phyloP scores from a whole-genome alignment of 148 eudicot genomes.

The Arbutus unedo region DNA sequence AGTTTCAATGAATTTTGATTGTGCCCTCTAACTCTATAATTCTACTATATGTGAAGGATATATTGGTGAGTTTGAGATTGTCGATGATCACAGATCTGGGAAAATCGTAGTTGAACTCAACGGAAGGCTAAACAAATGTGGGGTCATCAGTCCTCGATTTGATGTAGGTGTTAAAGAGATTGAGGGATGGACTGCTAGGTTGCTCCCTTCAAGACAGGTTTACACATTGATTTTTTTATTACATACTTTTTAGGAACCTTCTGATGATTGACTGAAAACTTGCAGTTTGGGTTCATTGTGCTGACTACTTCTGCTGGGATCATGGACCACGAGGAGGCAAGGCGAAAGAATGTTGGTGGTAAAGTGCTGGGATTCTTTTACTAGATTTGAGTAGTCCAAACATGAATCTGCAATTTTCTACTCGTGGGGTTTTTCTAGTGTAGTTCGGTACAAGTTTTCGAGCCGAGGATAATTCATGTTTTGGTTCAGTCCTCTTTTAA shows the following conservation, averaged over 20 bases:
- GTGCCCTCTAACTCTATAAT: background rate
- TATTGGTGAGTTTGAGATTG: conserved; percentile 89
- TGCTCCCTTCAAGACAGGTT: conserved; percentile 88
- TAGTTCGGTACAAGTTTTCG: conserved; percentile 6
- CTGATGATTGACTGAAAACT: background rate
- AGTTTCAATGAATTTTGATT: background rate
- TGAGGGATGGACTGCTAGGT: conserved; percentile 82
- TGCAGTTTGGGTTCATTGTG: conserved; percentile 69
- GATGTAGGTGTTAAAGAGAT: conserved; percentile 85
- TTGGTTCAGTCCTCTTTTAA: background rate
- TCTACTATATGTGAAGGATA: conserved; percentile 41
- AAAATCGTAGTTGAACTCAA: conserved; percentile 86
- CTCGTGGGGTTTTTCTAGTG: conserved; percentile 8
- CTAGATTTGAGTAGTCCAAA: conserved; percentile 18
- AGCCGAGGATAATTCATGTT: conserved; percentile 10
- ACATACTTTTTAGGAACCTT: background rate
- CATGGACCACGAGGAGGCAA: conserved; percentile 73
- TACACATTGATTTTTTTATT: background rate
- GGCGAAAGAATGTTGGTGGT: conserved; percentile 72
- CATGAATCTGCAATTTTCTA: conserved; percentile 1
- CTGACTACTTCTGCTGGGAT: conserved; percentile 70
- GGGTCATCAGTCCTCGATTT: conserved; percentile 83
- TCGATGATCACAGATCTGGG: conserved; percentile 88
- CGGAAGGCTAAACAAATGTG: conserved; percentile 79
- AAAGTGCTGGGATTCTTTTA: conserved; percentile 71